Conservation (phyloP, 2,329 filamentous ascomycete genomes). For the Zasmidium angulare region DNA sequence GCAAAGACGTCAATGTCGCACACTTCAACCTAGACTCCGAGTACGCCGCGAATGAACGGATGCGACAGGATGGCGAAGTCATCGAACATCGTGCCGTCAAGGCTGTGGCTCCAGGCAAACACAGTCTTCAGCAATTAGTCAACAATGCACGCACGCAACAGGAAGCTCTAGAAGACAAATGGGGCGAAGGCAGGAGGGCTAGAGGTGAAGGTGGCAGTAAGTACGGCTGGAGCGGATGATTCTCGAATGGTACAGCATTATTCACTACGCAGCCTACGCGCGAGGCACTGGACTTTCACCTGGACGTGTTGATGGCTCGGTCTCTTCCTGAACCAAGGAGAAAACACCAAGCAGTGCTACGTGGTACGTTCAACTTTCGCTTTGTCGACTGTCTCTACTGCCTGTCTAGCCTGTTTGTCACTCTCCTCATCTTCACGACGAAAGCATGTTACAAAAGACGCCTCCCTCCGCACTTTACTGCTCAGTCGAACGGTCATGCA, state of each 20-base stretch:
- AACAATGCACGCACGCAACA: slow-evolving; percentile 78
- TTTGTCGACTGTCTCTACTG: not conserved
- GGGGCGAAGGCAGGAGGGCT: slow-evolving; percentile 76
- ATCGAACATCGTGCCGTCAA: slow-evolving; percentile 77
- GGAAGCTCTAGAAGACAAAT: slow-evolving; percentile 88
- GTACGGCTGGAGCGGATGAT: slow-evolving; percentile 23
- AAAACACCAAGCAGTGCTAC: no score
- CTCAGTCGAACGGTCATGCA: not conserved
- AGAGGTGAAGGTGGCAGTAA: slow-evolving; percentile 60
- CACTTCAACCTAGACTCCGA: slow-evolving; percentile 88
- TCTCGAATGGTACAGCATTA: no score
- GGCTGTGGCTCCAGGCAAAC: slow-evolving; percentile 80
- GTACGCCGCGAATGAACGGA: slow-evolving; percentile 78
- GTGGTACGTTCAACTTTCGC: not conserved
- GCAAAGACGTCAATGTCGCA: slow-evolving; percentile 58
- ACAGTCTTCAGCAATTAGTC: slow-evolving; percentile 84
- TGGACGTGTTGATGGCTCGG: no score
- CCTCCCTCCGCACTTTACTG: not conserved
- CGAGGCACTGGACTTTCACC: no score
- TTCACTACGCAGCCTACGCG: no score
- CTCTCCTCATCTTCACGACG: not conserved
- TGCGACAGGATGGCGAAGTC: slow-evolving; percentile 69
- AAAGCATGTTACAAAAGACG: not conserved
- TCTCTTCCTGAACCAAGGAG: no score
- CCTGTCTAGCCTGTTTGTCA: not conserved